Base-by-base conservation (phyloP, 768 basidiomycete species). In the Phallus indusiatus region DNA sequence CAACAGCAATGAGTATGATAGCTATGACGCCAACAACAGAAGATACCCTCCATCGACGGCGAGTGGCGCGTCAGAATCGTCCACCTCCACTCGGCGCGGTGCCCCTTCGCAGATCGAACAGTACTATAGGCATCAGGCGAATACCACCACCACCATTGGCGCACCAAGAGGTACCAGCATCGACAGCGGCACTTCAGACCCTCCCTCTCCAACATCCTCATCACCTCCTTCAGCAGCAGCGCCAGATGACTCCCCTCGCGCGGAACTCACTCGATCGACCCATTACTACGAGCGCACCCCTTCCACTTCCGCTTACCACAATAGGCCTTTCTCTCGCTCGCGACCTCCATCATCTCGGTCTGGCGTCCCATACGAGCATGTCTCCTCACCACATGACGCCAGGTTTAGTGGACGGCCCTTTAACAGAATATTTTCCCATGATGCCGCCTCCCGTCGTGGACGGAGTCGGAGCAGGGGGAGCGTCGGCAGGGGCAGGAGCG, bases 391-490 rank as follows among this genome's bases (percentile, higher is more conserved):
- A 42, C n/a, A 42, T 42, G 42, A 42, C n/a, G 42, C 4, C 42
- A 42, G 42, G 42, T 42, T 42, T 42, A 11, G n/a, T 11, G 50
- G 50, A 51, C 11, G 50, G 20, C 12, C 2, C 50, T 12, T 11
- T 18, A 33, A 49, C 48, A 20, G 48, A 47, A 22, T 58, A 58
- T 49, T 58, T 58, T 47, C 47, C 56, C 47, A 58, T 34, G 37
- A 42, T 42, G 42, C 42, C 28, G n/a, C 74, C 73, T 60, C 71
- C 82, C 68, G 72, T 75, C 71, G 69, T 76, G 70, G 73, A 78
- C 75, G 66, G 64, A 61, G 70, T 80, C 72, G 71, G 81, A 75
- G 81, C 83, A 67, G 66, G 77, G 71, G 80, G 84, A 56, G 76
- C 81, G 69, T 73, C 76, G 74, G 51, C 51, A n/a, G n/a, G n/a